phyloP scores from a whole-genome alignment of 305 asterid genomes.

The Fraxinus sp. region DNA sequence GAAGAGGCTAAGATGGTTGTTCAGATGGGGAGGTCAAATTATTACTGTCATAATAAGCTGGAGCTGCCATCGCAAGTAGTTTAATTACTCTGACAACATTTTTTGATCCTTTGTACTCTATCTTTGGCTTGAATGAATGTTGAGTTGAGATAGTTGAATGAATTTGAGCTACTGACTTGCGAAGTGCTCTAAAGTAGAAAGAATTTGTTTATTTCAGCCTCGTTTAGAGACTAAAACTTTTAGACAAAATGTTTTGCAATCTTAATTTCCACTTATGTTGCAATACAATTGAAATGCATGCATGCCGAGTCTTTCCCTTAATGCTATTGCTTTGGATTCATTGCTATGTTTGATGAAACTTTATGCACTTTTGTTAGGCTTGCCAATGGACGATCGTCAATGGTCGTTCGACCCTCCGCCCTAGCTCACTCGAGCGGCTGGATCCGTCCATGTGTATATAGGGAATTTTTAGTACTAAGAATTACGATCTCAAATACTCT shows the following conservation, averaged over 20 bases:
- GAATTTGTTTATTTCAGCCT: background rate
- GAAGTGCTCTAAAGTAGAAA: background rate
- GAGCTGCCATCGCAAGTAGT: background rate
- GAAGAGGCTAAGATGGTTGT: slow-evolving; percentile 36
- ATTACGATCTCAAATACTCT: too few species aligned
- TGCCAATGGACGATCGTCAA: too few species aligned
- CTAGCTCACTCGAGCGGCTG: too few species aligned
- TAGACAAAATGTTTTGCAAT: background rate
- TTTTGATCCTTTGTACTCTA: background rate
- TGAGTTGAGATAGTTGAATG: background rate
- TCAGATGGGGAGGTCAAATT: slow-evolving; percentile 36
- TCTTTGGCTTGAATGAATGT: background rate
- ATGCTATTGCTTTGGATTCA: background rate
- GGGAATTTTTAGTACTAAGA: too few species aligned
- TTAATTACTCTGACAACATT: background rate
- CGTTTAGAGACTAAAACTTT: background rate
- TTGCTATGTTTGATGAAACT: background rate
- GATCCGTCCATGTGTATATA: too few species aligned
- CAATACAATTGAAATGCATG: background rate
- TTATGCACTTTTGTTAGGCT: too few species aligned
- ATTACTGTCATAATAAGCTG: slow-evolving; percentile 34
- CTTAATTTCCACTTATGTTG: background rate
- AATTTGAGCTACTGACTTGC: background rate
- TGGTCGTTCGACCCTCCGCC: too few species aligned
- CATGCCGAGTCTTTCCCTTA: background rate